Percentiles rank a stretch among this genome's conserved stretches.
Evolutionary conservation across 495 filamentous ascomycete genomes (phyloP).

Genomic region (Penicillium maclennaniae): DNA sequence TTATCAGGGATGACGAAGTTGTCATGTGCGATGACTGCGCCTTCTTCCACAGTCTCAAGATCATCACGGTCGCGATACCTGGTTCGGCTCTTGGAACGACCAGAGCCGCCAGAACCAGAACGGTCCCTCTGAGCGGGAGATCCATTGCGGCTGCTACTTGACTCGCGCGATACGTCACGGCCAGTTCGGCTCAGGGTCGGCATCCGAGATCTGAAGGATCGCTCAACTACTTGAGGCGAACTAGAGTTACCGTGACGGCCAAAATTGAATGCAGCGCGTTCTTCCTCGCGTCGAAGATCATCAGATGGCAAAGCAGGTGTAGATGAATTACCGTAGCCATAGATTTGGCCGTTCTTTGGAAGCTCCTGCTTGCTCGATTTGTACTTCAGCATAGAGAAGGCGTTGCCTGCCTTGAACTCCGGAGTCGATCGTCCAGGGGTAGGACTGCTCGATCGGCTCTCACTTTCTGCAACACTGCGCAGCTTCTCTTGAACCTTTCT

Average conservation of each 20-base stretch:
- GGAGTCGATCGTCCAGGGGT: constrained; percentile 44
- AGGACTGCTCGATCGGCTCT: constrained; percentile 54
- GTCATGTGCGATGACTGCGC: constrained; percentile 26
- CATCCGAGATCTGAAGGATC: constrained; percentile 32
- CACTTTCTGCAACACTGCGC: constrained; percentile 64
- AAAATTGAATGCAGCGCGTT: constrained; percentile 33
- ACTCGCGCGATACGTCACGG: constrained; percentile 40
- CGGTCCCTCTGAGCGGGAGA: constrained; percentile 52
- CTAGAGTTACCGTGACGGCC: constrained; percentile 41
- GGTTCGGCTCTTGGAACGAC: constrained; percentile 54
- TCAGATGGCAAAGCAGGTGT: constrained; percentile 42
- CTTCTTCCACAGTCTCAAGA: constrained; percentile 36
- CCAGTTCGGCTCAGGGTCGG: constrained; percentile 33
- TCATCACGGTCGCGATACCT: constrained; percentile 46
- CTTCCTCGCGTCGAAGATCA: constrained; percentile 46
- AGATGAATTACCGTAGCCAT: constrained; percentile 60
- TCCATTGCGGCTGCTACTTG: constrained; percentile 36
- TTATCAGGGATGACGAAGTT: constrained; percentile 24
- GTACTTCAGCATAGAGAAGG: constrained; percentile 64
- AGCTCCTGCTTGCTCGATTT: constrained; percentile 63
- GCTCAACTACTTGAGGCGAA: constrained; percentile 38
- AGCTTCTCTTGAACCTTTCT: constrained; percentile 79
- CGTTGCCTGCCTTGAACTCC: constrained; percentile 48
- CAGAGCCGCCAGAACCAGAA: constrained; percentile 59
- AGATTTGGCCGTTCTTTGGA: constrained; percentile 63